Conservation (phyloP, 2,329 filamentous ascomycete species). For the Drechslerella coelobrocha region DNA sequence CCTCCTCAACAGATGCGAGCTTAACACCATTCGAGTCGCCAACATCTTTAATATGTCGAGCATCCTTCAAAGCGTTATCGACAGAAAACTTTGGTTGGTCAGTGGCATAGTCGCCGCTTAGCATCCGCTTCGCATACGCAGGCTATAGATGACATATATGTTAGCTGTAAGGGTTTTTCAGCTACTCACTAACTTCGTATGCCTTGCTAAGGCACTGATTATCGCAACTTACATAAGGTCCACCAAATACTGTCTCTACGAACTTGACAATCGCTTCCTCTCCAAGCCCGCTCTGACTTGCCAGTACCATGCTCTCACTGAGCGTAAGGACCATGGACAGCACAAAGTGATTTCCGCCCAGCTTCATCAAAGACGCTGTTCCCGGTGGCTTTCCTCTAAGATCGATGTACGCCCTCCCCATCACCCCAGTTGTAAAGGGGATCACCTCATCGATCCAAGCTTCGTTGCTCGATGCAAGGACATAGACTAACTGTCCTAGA, state of each 20-base stretch:
- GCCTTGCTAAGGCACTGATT: too few species aligned
- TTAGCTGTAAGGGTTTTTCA: too few species aligned
- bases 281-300: conserved; percentile 81
- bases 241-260: conserved; percentile 62
- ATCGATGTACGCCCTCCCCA: conserved; percentile 72
- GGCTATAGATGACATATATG: conserved; percentile 77
- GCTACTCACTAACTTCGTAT: too few species aligned
- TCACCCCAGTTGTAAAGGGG: conserved; percentile 76
- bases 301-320: conserved; percentile 77
- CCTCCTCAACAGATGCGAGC: conserved; percentile 71
- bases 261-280: conserved; percentile 73
- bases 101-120: conserved; percentile 73
- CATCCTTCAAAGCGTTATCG: conserved; percentile 82
- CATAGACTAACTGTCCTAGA: conserved; percentile 72
- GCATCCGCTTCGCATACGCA: conserved; percentile 77
- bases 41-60: conserved; percentile 73
- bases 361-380: conserved; percentile 74
- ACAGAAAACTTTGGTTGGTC: conserved; percentile 83
- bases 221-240: conserved; percentile 47
- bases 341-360: conserved; percentile 87
- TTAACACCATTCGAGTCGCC: conserved; percentile 69
- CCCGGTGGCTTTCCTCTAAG: conserved; percentile 73
- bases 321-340: conserved; percentile 74
- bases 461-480: conserved; percentile 70
- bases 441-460: conserved; percentile 69